These are phyloP conservation scores for Colletotrichum tropicale DNA, from an alignment of 2,329 filamentous ascomycete species.

Conservation along the genomic window DNA sequence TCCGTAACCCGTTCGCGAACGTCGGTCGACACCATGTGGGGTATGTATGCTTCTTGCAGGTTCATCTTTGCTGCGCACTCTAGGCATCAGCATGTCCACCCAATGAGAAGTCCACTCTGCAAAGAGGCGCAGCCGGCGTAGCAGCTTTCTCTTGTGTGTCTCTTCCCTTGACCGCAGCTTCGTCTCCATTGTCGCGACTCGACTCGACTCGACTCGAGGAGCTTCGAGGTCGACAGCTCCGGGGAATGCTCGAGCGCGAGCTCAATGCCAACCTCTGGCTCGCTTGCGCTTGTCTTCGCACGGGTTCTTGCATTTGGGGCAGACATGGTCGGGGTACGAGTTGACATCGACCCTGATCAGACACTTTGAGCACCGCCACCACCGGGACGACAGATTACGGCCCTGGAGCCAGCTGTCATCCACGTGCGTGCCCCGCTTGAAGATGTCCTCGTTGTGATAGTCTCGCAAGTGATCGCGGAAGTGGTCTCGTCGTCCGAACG, in stretches of 20 bases:
- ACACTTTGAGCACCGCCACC: slow-evolving; percentile 62
- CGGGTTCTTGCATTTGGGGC: slow-evolving; percentile 48
- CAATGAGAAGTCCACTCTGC: background rate
- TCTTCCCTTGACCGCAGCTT: background rate
- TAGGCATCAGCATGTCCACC: slow-evolving; percentile 4
- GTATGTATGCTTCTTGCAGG: background rate
- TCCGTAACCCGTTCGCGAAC: background rate
- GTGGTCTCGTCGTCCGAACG: slow-evolving; percentile 61
- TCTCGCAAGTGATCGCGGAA: slow-evolving; percentile 61
- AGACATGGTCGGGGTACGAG: slow-evolving; percentile 42
- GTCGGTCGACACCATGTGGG: slow-evolving; percentile 4
- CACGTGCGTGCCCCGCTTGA: slow-evolving; percentile 44
- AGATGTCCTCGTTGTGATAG: slow-evolving; percentile 59
- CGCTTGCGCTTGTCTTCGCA: slow-evolving; percentile 49
- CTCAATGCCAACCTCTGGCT: slow-evolving; percentile 17
- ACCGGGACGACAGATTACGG: slow-evolving; percentile 42
- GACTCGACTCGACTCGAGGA: background rate
- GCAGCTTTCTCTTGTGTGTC: background rate
- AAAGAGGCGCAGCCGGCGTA: background rate
- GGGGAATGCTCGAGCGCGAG: background rate
- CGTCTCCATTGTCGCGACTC: background rate
- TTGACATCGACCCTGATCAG: slow-evolving; percentile 48
- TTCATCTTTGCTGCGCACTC: background rate
- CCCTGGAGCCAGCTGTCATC: slow-evolving; percentile 42
- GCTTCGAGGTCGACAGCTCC: background rate